Evolutionary conservation across 2,329 filamentous ascomycete species (phyloP).

Genomic region (Fusarium falciforme): DNA sequence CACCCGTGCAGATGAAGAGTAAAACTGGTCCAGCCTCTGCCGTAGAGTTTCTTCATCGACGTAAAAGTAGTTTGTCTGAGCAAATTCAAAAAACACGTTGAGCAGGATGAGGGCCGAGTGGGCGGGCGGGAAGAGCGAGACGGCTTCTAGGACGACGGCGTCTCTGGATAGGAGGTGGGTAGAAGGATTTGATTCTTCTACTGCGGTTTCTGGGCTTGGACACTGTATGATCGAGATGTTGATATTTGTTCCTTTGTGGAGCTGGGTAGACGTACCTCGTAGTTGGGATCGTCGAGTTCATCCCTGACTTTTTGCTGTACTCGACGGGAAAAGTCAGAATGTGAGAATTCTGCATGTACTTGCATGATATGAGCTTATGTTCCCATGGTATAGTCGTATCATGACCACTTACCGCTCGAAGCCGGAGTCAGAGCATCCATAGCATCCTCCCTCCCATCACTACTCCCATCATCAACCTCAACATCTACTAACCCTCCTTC

Average conservation of each 20-base stretch:
- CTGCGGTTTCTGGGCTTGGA: not conserved
- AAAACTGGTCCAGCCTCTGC: conserved; percentile 26
- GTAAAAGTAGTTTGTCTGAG: conserved; percentile 41
- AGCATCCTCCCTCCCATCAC: not conserved
- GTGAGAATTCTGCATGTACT: conserved; percentile 25
- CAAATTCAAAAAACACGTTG: conserved; percentile 39
- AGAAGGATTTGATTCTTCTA: not conserved
- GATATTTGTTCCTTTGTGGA: not conserved
- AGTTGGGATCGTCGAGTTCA: not conserved
- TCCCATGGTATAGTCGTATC: not conserved
- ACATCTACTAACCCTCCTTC: not conserved
- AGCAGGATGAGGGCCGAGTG: conserved; percentile 25
- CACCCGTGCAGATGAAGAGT: conserved; percentile 7
- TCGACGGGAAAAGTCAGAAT: conserved; percentile 20
- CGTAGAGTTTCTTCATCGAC: conserved; percentile 34
- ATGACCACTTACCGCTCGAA: not conserved
- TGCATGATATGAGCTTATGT: not conserved
- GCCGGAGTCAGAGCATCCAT: not conserved
- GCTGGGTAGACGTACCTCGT: conserved; percentile 5
- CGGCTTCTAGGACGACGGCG: conserved; percentile 20
- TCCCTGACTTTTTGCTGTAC: conserved; percentile 23
- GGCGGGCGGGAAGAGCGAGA: conserved; percentile 29
- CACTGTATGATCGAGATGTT: conserved; percentile 1
- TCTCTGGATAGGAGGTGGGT: conserved; percentile 15
- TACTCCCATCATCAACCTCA: not conserved